Evolutionary conservation across 192 early-diverging fungal genomes (phyloP).

Genomic region (Podochytrium sp.): DNA sequence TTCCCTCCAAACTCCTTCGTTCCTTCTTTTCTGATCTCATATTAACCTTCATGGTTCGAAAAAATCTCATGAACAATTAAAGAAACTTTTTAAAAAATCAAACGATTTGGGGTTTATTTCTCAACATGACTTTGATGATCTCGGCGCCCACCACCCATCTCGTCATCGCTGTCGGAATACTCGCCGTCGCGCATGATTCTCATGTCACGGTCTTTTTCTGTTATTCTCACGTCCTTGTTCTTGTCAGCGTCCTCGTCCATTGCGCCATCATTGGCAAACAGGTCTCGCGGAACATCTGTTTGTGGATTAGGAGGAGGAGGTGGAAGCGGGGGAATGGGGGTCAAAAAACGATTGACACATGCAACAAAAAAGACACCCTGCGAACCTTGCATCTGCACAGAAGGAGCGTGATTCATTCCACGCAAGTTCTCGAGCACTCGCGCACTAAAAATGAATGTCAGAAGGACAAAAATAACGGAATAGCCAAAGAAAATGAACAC

Average conservation of each 20-base stretch:
- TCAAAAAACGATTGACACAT: not conserved
- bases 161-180: conserved; percentile 80
- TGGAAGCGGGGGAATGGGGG: not conserved
- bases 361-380: not conserved
- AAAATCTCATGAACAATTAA: too few species aligned
- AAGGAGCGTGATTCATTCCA: conserved; percentile 85
- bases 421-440: conserved; percentile 87
- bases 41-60: too few species aligned
- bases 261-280: conserved; percentile 72
- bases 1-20: not conserved
- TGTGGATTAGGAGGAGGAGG: too few species aligned
- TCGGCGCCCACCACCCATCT: conserved; percentile 44
- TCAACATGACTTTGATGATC: conserved; percentile 34
- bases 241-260: conserved; percentile 52
- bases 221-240: conserved; percentile 52
- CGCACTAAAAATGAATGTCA: conserved; percentile 24
- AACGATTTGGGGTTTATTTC: not conserved
- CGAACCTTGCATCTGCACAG: conserved; percentile 90
- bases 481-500: not conserved
- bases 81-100: too few species aligned
- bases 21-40: too few species aligned
- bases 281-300: conserved; percentile 77
- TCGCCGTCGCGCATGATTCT: conserved; percentile 73
- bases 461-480: conserved; percentile 15
- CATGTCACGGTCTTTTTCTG: conserved; percentile 63